Conservation (phyloP, 2,329 filamentous ascomycete species). For the Colletotrichum godetiae region DNA sequence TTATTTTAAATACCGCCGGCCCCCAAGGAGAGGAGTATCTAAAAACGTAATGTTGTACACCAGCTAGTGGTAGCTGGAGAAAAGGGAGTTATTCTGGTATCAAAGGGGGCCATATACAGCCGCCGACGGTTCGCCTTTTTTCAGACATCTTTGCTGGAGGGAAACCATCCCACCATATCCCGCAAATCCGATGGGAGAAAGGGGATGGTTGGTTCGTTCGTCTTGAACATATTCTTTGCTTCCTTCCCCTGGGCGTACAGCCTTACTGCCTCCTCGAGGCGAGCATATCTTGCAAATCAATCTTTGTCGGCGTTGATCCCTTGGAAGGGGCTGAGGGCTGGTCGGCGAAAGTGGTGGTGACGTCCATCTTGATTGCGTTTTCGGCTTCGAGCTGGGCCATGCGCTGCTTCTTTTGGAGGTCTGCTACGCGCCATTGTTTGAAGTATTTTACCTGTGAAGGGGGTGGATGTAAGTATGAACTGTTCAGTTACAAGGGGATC, state of each 20-base stretch:
- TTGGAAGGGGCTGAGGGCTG: slow-evolving; percentile 36
- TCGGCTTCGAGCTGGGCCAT: slow-evolving; percentile 80
- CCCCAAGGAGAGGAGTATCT: background rate
- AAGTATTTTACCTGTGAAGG: slow-evolving; percentile 86
- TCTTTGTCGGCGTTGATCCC: slow-evolving; percentile 42
- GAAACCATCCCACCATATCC: too few relatives aligned
- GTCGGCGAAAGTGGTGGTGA: slow-evolving; percentile 48
- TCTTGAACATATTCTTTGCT: background rate
- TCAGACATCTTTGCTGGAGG: too few relatives aligned
- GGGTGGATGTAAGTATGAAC: background rate
- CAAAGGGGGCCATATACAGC: background rate
- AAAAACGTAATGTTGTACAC: slow-evolving; percentile 23
- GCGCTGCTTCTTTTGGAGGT: slow-evolving; percentile 85
- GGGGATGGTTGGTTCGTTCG: background rate
- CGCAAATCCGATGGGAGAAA: background rate
- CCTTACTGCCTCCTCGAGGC: slow-evolving; percentile 38
- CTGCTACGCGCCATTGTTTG: slow-evolving; percentile 94
- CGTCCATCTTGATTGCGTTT: slow-evolving; percentile 72
- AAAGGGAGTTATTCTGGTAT: slow-evolving; percentile 14
- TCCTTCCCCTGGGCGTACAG: slow-evolving; percentile 40
- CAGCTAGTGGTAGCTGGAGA: background rate
- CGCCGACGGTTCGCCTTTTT: background rate
- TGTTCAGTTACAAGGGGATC: background rate
- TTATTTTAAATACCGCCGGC: background rate
- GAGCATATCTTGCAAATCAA: slow-evolving; percentile 53